Conservation (phyloP, 345 rosid species). For the Populus simonii region DNA sequence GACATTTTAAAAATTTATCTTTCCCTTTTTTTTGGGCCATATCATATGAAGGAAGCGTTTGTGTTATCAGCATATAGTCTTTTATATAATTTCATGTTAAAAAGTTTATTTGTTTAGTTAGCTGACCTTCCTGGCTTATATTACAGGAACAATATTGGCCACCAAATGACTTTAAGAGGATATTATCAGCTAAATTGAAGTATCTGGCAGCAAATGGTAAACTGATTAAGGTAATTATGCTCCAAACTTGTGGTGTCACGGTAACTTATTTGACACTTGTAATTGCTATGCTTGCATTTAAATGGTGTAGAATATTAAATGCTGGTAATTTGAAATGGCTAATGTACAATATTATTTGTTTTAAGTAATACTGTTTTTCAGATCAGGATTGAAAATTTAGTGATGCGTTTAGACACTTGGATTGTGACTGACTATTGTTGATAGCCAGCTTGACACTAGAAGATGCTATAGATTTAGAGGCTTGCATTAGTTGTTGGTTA, state of each 20-base stretch:
- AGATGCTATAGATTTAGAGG: neutral
- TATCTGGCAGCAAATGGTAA: constrained; percentile 67
- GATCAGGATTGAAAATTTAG: neutral
- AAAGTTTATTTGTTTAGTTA: neutral
- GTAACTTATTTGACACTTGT: neutral
- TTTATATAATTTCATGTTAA: neutral
- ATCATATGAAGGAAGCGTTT: neutral
- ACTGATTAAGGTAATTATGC: constrained; percentile 66
- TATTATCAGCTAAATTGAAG: constrained; percentile 80
- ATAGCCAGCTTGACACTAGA: neutral
- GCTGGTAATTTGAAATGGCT: neutral
- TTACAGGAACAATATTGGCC: constrained; percentile 90
- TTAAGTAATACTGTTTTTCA: neutral
- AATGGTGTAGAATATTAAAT: neutral
- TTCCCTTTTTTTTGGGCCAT: neutral
- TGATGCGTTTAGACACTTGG: neutral
- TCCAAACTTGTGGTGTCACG: constrained; percentile 3
- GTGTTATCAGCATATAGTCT: neutral
- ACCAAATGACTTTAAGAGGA: constrained; percentile 82
- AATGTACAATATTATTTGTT: neutral
- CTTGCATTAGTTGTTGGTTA: neutral
- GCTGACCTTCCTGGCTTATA: constrained; percentile 8
- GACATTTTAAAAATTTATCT: neutral
- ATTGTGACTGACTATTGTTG: neutral
- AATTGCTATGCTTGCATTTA: neutral